Percentiles rank a stretch among this genome's conserved stretches.
phyloP scores from a whole-genome alignment of 73 alveolate genomes.

The Vitrella brassicaformis region DNA sequence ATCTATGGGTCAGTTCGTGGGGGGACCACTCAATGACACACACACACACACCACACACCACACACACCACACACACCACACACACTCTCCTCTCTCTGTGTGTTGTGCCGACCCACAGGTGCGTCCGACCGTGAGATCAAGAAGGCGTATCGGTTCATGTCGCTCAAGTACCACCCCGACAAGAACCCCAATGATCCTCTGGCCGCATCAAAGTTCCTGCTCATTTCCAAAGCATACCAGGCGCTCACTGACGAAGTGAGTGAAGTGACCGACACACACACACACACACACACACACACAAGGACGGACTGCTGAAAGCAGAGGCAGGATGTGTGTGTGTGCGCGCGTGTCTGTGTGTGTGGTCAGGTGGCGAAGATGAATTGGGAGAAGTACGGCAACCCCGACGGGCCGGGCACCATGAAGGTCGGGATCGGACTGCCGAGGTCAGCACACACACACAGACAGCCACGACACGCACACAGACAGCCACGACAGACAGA shows the following conservation, averaged over 20 bases:
- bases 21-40: neutral
- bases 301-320: too few relatives aligned
- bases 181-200: conserved; percentile 76
- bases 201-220: conserved; percentile 71
- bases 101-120: conserved; percentile 6
- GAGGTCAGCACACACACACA: neutral
- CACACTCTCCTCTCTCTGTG: neutral
- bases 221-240: conserved; percentile 64
- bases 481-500: too few relatives aligned
- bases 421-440: conserved; percentile 72
- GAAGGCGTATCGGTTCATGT: conserved; percentile 54
- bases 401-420: conserved; percentile 78
- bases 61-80: neutral
- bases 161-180: conserved; percentile 77
- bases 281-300: too few relatives aligned
- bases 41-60: neutral
- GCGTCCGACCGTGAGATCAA: conserved; percentile 39
- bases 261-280: too few relatives aligned
- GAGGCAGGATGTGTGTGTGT: too few relatives aligned
- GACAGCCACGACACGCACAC: too few relatives aligned
- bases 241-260: conserved; percentile 60
- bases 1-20: conserved; percentile 7
- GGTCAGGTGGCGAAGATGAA: conserved; percentile 50
- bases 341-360: too few relatives aligned
- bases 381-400: conserved; percentile 80